Base-by-base conservation (phyloP, 148 eudicot species). In the Persicaria maculosa region DNA sequence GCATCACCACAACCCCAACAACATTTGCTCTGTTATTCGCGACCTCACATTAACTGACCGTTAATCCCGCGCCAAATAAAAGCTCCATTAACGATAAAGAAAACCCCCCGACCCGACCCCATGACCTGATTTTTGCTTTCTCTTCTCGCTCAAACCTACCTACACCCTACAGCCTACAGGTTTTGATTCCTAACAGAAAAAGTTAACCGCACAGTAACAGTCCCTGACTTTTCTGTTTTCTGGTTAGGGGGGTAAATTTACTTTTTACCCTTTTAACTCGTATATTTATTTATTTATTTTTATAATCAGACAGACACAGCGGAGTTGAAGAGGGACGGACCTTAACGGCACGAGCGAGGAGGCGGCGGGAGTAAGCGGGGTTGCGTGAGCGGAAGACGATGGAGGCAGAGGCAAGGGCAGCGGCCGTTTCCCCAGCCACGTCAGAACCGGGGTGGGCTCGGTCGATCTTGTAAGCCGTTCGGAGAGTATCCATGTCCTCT, bases 271-370 rank as follows among this genome's bases (percentile, higher is more conserved):
- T 55, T 55, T 58, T 19, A 2, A 58, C 57, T 15, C 19, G 58
- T 31, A 54, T 54, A 1, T 54, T 15, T 53, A 4, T 4, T 20
- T 22, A 7, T 58, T 20, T 58, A 7, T 19, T 11, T 10, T 48
- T 48, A 57, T 19, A 57, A 40, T 8, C 15, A 65, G 10, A 65
- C 70, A 19, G 70, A n/a, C n/a, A n/a, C n/a, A n/a, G n/a, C n/a
- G n/a, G 46, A 6, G 70, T 6, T 14, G 45, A 0, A 25, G 14
- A 6, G 15, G n/a, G 36, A 74, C 83, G 17, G 80, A 93, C 98
- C 81, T 83, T 84, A 58, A 91, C 79, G 62, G 98, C 98, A 54
- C 92, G 97, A 70, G 81, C 80, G 43, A 95, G 92, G 44, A 95
- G 87, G 25, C 82, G 80, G n/a, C 86, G 81, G 3, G 98, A 95